Base-by-base conservation (phyloP, 768 basidiomycete genomes). In the Panellus pusillus region DNA sequence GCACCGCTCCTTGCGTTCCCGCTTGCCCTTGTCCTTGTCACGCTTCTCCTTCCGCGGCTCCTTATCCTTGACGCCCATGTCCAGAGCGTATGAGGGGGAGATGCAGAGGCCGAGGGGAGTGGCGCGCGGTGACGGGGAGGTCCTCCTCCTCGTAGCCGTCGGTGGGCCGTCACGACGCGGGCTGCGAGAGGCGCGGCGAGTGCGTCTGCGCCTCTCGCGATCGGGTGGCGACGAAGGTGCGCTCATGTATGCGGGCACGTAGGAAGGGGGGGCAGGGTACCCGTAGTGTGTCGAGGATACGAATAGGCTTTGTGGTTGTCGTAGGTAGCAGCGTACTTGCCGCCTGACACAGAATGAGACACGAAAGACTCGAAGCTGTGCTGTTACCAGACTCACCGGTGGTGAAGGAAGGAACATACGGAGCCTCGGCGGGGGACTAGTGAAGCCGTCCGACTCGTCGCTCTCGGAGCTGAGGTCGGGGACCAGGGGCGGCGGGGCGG, bases 391-490 rank as follows among this genome's bases (percentile, higher is more conserved):
- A 53, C 57, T 15, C 4, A 44, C 44, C 44, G 19, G 9, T 9
- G 18, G 9, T 9, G 18, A 11, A 41, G 39, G 20, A 8, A 3
- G 18, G 27, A 9, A n/a, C 14, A n/a, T 19, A 40, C 29, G 56
- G 50, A 15, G 56, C 54, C 44, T 70, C 18, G 69, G 65, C 11
- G 72, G 73, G 7, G 74, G 70, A 48, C 69, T 70, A 11, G 68
- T 50, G 57, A 79, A 76, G 47, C 75, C 77, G 66, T 87, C 85
- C 51, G 79, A 80, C 70, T 87, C 84, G 61, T 87, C 85, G 5
- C 80, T 82, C 66, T 83, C 82, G 15, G 75, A 78, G 35, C 81
- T 83, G 54, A 84, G 63, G 67, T 87, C 86, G 24, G 81, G 81
- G 48, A 87, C 70, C 58, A 86, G 79, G 9, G 79, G 72, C 0